These are phyloP conservation scores for Dioszegia crocea DNA, from an alignment of 768 basidiomycete genomes.

Conservation along the genomic window DNA sequence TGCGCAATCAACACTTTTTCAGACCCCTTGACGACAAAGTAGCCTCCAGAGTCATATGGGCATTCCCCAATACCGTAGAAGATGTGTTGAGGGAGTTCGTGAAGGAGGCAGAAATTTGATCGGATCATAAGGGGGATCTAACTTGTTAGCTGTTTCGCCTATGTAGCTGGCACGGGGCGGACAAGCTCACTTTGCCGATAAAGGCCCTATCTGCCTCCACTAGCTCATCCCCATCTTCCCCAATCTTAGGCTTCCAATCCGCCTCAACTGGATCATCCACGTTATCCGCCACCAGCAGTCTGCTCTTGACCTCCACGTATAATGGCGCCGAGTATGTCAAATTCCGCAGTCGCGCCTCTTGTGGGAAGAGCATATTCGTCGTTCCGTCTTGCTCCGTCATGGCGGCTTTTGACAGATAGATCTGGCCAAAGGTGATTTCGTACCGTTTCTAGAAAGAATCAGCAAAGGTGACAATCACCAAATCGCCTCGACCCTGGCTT, in stretches of 20 bases:
- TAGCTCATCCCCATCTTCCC: constrained; percentile 35
- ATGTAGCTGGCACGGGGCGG: not conserved
- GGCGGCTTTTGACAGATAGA: constrained; percentile 90
- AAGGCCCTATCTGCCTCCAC: constrained; percentile 66
- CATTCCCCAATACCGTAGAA: constrained; percentile 93
- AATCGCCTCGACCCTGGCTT: no score
- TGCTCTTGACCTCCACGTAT: constrained; percentile 92
- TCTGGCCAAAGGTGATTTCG: constrained; percentile 95
- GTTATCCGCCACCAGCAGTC: constrained; percentile 66
- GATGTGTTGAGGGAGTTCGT: constrained; percentile 70
- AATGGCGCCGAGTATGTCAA: constrained; percentile 93
- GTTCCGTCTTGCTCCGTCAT: constrained; percentile 94
- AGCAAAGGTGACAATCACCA: not conserved
- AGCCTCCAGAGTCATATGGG: constrained; percentile 94
- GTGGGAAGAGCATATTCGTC: constrained; percentile 88
- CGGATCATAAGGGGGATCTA: constrained; percentile 98
- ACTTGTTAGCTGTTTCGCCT: constrained; percentile 2
- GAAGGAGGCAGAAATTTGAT: constrained; percentile 89
- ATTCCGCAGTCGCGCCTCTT: constrained; percentile 91
- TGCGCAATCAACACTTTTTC: constrained; percentile 99
- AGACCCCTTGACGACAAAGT: constrained; percentile 98
- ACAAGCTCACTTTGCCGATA: constrained; percentile 55
- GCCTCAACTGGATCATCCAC: constrained; percentile 70
- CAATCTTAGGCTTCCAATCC: constrained; percentile 57
- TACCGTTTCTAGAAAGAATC: constrained; percentile 57